These are phyloP conservation scores for Arachis monticola DNA, from an alignment of 331 rosid genomes.

Conservation along the genomic window DNA sequence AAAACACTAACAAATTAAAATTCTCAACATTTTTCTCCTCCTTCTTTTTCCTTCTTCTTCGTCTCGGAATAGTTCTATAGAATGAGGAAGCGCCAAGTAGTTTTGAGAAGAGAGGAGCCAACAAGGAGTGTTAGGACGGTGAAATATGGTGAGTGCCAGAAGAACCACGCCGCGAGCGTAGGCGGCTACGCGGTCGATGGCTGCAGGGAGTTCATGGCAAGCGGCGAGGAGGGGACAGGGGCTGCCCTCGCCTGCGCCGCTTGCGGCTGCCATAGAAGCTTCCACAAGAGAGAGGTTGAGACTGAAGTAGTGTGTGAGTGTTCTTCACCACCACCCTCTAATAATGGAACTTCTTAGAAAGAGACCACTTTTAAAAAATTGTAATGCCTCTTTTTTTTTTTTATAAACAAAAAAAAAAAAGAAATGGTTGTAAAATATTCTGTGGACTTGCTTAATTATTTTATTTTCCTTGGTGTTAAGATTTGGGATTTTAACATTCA, in stretches of 20 bases:
- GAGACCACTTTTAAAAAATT: not conserved
- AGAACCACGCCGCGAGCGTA: slow-evolving; percentile 92
- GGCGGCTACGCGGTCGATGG: slow-evolving; percentile 98
- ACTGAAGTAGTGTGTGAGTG: slow-evolving; percentile 66
- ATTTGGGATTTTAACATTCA: slow-evolving; percentile 20
- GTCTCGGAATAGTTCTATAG: not conserved
- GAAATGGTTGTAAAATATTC: slow-evolving; percentile 30
- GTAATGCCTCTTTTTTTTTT: not conserved
- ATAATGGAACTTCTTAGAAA: slow-evolving; percentile 50
- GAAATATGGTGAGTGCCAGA: slow-evolving; percentile 90
- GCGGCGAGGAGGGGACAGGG: slow-evolving; percentile 69
- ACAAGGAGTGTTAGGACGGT: slow-evolving; percentile 55
- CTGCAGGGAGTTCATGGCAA: slow-evolving; percentile 95
- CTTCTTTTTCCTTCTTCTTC: not conserved
- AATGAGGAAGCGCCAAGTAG: slow-evolving; percentile 98
- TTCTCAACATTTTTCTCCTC: not conserved
- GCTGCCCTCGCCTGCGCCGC: slow-evolving; percentile 89
- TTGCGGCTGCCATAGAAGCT: slow-evolving; percentile 90
- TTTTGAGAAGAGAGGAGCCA: slow-evolving; percentile 72
- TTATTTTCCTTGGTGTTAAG: slow-evolving; percentile 30
- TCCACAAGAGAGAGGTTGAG: slow-evolving; percentile 77
- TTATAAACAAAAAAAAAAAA: too few relatives aligned
- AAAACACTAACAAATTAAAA: not conserved
- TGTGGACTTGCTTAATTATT: slow-evolving; percentile 7
- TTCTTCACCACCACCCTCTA: slow-evolving; percentile 67